Base-by-base conservation (phyloP, 2,329 filamentous ascomycete species). In the Sclerotinia subarctica region DNA sequence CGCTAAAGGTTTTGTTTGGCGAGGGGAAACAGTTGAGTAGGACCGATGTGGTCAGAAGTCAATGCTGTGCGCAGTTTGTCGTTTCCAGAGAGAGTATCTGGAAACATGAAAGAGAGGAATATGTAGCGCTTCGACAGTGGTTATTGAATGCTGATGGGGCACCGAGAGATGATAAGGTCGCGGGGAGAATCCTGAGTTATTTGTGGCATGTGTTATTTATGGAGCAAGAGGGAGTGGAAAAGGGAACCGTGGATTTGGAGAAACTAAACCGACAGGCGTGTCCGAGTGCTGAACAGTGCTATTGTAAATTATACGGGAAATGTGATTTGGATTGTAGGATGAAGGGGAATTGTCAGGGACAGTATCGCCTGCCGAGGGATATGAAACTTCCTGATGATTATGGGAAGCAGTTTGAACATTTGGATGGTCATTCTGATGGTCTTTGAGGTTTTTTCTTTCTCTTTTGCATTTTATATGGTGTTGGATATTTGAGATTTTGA, bases 21-120 rank as follows among this genome's bases (percentile, higher is more conserved):
- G 76, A 74, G 17, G 77, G 78, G n/a, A 78, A 78, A 56, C 75
- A 78, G 19, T 72, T 82, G 67, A 79, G 80, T 72, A 71, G 80
- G 71, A 74, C 78, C 76, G 74, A 83, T 79, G 73, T 81, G 68
- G 47, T 84, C 70, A 73, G 81, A 67, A 77, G 80, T 54, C 80
- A 84, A 74, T 87, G 85, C 73, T 86, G 84, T 76, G 84, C 84
- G 15, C 85, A 86, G 70, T 87, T 86, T 73, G 83, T 81, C 17
- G 83, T 86, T 29, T 78, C 81, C 3, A 76, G 82, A 6, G 78
- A 82, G 17, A 78, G 79, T 24, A 80, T 86, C 24, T 81, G 79
- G 75, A 80, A 81, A 68, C 82, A 85, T 74, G 79, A 79, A 0
- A 77, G 79, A 0, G 81, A 82, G 15, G 82, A 85, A 71, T 85